Evolutionary conservation across 148 eudicot genomes (phyloP), one percentile per base, ranked within the genome.

Genomic region (Fagopyrum esculentum): DNA sequence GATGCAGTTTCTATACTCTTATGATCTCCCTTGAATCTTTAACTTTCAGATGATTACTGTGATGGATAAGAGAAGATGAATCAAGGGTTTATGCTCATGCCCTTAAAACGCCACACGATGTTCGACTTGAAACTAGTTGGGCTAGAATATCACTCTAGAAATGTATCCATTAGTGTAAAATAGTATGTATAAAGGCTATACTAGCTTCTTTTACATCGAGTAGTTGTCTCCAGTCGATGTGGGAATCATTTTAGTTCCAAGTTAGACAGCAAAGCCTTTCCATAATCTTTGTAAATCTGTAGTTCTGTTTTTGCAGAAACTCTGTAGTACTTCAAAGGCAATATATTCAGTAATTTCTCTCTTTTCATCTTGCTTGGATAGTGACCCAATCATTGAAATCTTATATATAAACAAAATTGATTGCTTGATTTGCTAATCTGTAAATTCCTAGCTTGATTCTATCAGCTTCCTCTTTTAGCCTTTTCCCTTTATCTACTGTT

Each of bases 51-150:
- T 66, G 71, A 19, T 66, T 30, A 35, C 15, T 66, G 47, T 66
- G 19, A 66, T 66, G 47, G 71, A 66, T 9, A 66, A 66, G 71
- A 66, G 71, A 66, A 66, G 71, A 66, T 66, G 71, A 66, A 3
- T 61, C 40, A 61, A 56, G 66, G 66, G 68, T 61, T 29, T 13
- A 43, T 61, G 10, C 52, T 6, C 52, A 35, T 22, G 3, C 3
- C 40, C 40, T 35, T 35, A 35, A 35, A 35, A 35, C 40, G 40
- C 40, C 68, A 26, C 43, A 61, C 26, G 44, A 11, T 61, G 7
- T 8, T 61, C 10, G 59, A 54, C 19, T 9, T 9, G 40, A 35
- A 35, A 35, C 40, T 35, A 1, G 40, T 2, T 35, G 40, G 40
- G 40, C 40, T 35, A 10, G 43, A 29, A 8, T 35, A 35, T 6